A percentile compares a stretch with the other conserved stretches of the same genome.
Evolutionary conservation across 345 rosid genomes (phyloP).

Genomic region (Brassica nigra): DNA sequence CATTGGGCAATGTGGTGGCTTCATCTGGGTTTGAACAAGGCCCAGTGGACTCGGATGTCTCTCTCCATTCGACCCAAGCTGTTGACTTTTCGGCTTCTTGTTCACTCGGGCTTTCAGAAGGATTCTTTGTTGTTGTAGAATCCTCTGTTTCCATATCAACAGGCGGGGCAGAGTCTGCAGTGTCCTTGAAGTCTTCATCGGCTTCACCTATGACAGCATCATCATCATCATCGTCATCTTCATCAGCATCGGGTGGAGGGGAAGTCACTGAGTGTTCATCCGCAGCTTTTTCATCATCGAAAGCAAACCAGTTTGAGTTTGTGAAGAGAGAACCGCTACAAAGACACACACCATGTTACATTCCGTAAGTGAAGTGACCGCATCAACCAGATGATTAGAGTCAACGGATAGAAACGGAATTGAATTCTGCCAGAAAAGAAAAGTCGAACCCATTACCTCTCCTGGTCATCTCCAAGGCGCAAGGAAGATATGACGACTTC

Average conservation of each 20-base stretch:
- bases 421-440: constrained; percentile 6
- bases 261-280: constrained; percentile 58
- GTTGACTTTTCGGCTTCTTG: constrained; percentile 57
- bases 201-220: constrained; percentile 54
- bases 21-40: constrained; percentile 44
- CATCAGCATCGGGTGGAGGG: constrained; percentile 61
- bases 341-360: constrained; percentile 26
- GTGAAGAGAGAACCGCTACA: constrained; percentile 81
- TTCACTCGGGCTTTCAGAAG: constrained; percentile 49
- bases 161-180: constrained; percentile 51
- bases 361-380: background rate
- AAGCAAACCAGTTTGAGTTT: constrained; percentile 93
- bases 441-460: constrained; percentile 54
- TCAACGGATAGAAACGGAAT: background rate
- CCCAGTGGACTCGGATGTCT: constrained; percentile 54
- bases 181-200: constrained; percentile 51
- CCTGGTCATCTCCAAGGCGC: constrained; percentile 89
- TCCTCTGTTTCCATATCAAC: constrained; percentile 49
- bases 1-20: constrained; percentile 44
- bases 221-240: constrained; percentile 42
- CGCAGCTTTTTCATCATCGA: constrained; percentile 66
- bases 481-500: constrained; percentile 95
- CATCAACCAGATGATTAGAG: constrained; percentile 7
- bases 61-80: constrained; percentile 87
- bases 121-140: constrained; percentile 34